Conservation (phyloP, 2,329 filamentous ascomycete genomes). For the Nigrospora sphaerica region DNA sequence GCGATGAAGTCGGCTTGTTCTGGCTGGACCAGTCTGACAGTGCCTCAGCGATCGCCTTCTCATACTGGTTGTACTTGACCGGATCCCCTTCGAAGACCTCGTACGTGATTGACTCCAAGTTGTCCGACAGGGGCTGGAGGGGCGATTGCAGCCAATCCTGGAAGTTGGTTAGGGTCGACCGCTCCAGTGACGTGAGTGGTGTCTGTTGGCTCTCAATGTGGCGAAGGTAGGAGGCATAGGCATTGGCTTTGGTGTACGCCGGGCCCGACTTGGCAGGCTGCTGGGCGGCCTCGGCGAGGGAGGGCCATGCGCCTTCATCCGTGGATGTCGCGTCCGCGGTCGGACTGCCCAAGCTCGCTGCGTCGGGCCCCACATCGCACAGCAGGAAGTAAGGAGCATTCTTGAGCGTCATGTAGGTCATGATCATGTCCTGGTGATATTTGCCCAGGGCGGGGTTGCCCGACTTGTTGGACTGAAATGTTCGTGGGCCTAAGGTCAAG, state of each 20-base stretch:
- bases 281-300: conserved; percentile 58
- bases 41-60: conserved; percentile 73
- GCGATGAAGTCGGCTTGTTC: conserved; percentile 66
- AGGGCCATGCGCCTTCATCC: conserved; percentile 53
- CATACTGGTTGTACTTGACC: conserved; percentile 96
- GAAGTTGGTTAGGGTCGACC: conserved; percentile 47
- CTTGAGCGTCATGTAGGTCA: conserved; percentile 58
- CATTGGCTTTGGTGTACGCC: conserved; percentile 25
- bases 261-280: conserved; percentile 33
- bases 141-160: conserved; percentile 97
- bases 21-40: conserved; percentile 71
- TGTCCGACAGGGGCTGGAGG: conserved; percentile 89
- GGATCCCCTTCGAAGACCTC: conserved; percentile 98
- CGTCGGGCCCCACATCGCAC: conserved; percentile 50
- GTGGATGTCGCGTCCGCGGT: conserved; percentile 22
- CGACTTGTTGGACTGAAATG: conserved; percentile 53
- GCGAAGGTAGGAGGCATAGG: conserved; percentile 71
- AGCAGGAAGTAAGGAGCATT: conserved; percentile 56
- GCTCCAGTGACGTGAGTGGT: conserved; percentile 44
- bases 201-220: conserved; percentile 80
- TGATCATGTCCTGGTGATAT: conserved; percentile 54
- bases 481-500: conserved; percentile 43
- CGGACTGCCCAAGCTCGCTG: conserved; percentile 5
- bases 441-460: conserved; percentile 57
- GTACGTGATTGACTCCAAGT: conserved; percentile 94